Base-by-base conservation (phyloP, 306 rosid genomes). In the Sophora flavescens region DNA sequence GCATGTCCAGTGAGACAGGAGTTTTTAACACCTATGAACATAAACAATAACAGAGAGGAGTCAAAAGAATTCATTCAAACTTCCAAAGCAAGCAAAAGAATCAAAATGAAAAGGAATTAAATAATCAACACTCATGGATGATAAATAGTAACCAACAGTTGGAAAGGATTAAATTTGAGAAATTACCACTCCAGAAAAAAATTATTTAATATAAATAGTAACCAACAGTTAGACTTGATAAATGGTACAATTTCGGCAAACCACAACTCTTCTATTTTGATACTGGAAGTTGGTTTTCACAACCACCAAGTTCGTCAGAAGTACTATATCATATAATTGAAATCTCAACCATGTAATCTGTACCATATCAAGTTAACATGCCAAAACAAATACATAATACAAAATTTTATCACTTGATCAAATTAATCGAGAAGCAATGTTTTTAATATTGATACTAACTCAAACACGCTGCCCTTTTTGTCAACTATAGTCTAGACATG, bases 1-100 rank as follows among this genome's bases (percentile, higher is more conserved):
- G 98, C 99, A 95, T 95, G 84, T 95, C 99, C 84, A 80, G 45
- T 3, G 99, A 95, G 78, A 95, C 99, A 8, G 99, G 99, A 75
- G 99, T 95, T 86, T 95, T 95, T 86, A 95, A 79, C 83, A 95
- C 99, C 99, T 95, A 68, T 56, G 80, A 72, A 56, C 74, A 74
- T 52, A 48, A 41, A 45, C 57, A 65, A 63, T 13, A 66, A 14
- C 1, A 36, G 58, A 36, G 48, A 47, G 53, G 57, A 67, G 36
- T 62, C 90, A 89, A 80, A 58, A 68, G 76, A 69, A 71, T 57
- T 75, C 28, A 16, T 57, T 68, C 64, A 38, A 6, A 35, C 44
- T 18, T 26, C 12, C 17, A 67, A 68, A 64, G 22, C 17, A 70
- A 53, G 33, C 57, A 54, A 47, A 59, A 33, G 72, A 74, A 53